phyloP scores from a whole-genome alignment of 2,329 filamentous ascomycete species.

The Monosporascus ibericus region DNA sequence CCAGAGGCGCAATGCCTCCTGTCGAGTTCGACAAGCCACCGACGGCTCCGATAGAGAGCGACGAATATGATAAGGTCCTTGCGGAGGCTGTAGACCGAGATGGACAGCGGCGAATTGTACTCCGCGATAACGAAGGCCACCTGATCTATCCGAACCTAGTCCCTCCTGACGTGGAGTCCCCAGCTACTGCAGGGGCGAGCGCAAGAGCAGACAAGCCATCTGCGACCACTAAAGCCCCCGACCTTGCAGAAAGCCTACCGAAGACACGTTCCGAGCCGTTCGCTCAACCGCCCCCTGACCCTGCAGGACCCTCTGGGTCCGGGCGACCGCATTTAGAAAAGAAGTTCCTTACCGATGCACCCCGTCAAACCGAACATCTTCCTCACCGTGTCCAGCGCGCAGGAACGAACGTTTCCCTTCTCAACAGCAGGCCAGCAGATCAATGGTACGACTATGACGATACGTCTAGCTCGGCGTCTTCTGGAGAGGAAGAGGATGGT shows the following conservation, averaged over 20 bases:
- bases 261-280: constrained; percentile 11
- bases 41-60: constrained; percentile 13
- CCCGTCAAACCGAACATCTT: constrained; percentile 3
- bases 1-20: constrained; percentile 13
- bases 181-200: constrained; percentile 6
- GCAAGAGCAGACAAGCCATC: constrained; percentile 1
- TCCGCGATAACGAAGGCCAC: constrained; percentile 16
- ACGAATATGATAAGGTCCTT: constrained; percentile 9
- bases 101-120: constrained; percentile 8
- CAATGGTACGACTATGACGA: constrained; percentile 7
- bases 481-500: constrained; percentile 13
- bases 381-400: constrained; percentile 14
- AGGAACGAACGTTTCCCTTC: constrained; percentile 14
- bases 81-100: constrained; percentile 6
- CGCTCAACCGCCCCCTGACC: background rate
- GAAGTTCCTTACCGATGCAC: constrained; percentile 15
- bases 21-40: constrained; percentile 23
- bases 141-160: constrained; percentile 17
- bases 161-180: constrained; percentile 18
- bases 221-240: background rate
- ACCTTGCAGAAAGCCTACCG: constrained; percentile 2
- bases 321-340: constrained; percentile 10
- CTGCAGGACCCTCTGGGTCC: constrained; percentile 1
- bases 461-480: constrained; percentile 14
- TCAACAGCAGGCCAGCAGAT: constrained; percentile 7